Conservation (phyloP, 2,329 filamentous ascomycete species). For the Geosmithia putterillii region DNA sequence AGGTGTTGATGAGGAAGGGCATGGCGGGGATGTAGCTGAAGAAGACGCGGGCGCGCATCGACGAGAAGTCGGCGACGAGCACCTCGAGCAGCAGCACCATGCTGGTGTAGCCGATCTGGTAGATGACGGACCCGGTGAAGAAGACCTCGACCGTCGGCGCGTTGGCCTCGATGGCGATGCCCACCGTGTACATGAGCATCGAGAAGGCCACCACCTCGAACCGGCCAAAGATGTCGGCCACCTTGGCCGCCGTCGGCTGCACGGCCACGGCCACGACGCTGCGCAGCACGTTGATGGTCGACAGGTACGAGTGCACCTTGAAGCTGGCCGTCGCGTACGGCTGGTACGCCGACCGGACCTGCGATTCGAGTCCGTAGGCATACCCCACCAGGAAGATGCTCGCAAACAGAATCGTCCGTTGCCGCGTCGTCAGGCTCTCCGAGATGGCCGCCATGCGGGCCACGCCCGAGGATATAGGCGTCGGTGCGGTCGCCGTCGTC, state of each 20-base stretch:
- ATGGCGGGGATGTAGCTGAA: slow-evolving; percentile 50
- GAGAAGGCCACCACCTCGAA: slow-evolving; percentile 43
- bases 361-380: slow-evolving; percentile 44
- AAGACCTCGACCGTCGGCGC: slow-evolving; percentile 35
- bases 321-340: slow-evolving; percentile 41
- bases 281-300: slow-evolving; percentile 45
- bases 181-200: slow-evolving; percentile 41
- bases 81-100: slow-evolving; percentile 47
- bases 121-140: slow-evolving; percentile 39
- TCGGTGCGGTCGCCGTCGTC: background rate
- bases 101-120: slow-evolving; percentile 46
- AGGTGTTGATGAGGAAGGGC: slow-evolving; percentile 50
- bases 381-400: slow-evolving; percentile 48
- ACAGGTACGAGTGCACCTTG: slow-evolving; percentile 38
- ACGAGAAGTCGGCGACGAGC: slow-evolving; percentile 47
- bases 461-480: slow-evolving; percentile 25
- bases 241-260: slow-evolving; percentile 45
- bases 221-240: slow-evolving; percentile 51
- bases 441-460: slow-evolving; percentile 37
- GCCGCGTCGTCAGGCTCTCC: slow-evolving; percentile 26
- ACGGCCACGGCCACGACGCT: slow-evolving; percentile 47
- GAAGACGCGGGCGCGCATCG: slow-evolving; percentile 44
- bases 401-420: slow-evolving; percentile 39
- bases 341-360: slow-evolving; percentile 38
- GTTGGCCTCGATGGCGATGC: slow-evolving; percentile 40